Base-by-base conservation (phyloP, 331 rosid species). In the Arachis monticola region DNA sequence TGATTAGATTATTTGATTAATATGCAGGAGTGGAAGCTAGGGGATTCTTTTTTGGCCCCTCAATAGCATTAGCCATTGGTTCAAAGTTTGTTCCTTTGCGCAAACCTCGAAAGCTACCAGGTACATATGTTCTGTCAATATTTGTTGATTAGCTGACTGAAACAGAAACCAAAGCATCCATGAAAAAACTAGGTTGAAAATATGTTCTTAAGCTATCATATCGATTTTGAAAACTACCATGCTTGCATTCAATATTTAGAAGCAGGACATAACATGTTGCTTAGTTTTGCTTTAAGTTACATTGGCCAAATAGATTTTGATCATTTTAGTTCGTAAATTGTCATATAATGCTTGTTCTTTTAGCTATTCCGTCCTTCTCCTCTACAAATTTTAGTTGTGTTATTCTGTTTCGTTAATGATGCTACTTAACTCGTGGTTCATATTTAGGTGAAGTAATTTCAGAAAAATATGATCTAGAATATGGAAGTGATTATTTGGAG, bases 51-150 rank as follows among this genome's bases (percentile, higher is more conserved):
- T 92, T 89, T 77, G 97, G 93, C 55, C 93, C 97, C 64, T 82
- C 97, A 7, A 83, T 92, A 80, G 96, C 97, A 7, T 80, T 88
- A 53, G 88, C 92, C 61, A 88, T 92, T 59, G 97, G 93, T 7
- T 96, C 97, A 57, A 92, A 89, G 90, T 92, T 92, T 70, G 96
- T 89, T 73, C 97, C 93, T 79, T 73, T 92, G 75, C 84, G 97
- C 11, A 92, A 92, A 77, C 96, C 97, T 14, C 64, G 84, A 44
- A 92, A 92, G 83, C 83, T 89, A 41, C 97, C 96, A 10, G 96
- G 97, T 92, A 22, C 27, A 22, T 22, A 22, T 22, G 27, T 22
- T 22, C 27, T 22, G 27, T 22, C 27, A 22, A 22, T 22, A 22
- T 22, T 22, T 22, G 27, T 22, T 22, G 41, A 38, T 38, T 38